Base-by-base conservation (phyloP, 2,329 filamentous ascomycete genomes). In the Pseudocercospora cruenta region DNA sequence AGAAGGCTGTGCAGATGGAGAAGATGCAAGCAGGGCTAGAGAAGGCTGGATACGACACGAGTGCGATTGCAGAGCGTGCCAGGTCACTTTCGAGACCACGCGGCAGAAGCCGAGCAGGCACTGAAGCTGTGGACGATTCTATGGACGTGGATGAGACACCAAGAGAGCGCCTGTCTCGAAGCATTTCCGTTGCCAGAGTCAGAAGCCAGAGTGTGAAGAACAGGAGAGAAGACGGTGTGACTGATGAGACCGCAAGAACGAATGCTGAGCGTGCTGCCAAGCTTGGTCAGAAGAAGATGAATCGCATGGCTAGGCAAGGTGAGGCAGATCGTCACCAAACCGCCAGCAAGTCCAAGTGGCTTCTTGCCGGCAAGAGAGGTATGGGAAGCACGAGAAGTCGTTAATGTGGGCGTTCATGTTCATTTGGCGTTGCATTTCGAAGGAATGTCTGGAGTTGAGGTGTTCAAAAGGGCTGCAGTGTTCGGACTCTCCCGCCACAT, bases 221-320 rank as follows among this genome's bases (percentile, higher is more conserved):
- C 81, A 86, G 92, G 76, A 86, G 88, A 68, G 88, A 90, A 28
- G 92, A 93, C 70, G 93, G 92, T 82, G 90, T 98, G 49, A 86
- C 85, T 66, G 87, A 91, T 76, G 86, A 88, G 70, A 80, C 78
- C 62, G 83, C 86, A 58, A 87, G 91, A 71, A 86, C 84, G 67
- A 96, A 94, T 87, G 93, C 92, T 43, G 94, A 97, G 80, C 89
- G 90, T 75, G 84, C 96, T 78, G 86, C 89, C 78, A 98, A 97
- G 86, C 82, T 99, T 78, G 86, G 90, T 75, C 96, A 99, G 89
- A 93, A 94, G 86, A 94, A 93, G 88, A 97, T 96, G 93, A 99
- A 99, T 85, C 88, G 94, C 71, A 95, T 96, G 91, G 95, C 95
- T 53, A 90, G 94, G 80, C 92, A 96, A 85, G 95, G 95, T 85